Evolutionary conservation across 441 rosid genomes (phyloP), one percentile per base, ranked within the genome.

Genomic region (Corymbia citriodora): DNA sequence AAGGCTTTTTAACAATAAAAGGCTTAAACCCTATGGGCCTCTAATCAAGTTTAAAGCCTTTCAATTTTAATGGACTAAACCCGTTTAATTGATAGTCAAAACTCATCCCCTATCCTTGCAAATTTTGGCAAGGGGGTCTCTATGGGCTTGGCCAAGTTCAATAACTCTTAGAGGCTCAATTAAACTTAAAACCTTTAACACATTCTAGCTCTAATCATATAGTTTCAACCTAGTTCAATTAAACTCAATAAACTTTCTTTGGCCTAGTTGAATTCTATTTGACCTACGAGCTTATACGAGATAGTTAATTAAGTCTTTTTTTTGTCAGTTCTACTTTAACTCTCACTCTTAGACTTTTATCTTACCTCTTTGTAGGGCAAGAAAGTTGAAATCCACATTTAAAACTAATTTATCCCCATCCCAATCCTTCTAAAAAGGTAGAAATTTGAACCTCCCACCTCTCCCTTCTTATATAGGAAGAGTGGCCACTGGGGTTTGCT

Each of bases 151-250:
- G 74, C 36, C 40, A 31, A 8, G 40, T 68, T 68, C 1, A 15
- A 68, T 68, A 19, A n/a, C 74, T 8, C 40, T 15, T 16, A 15
- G 9, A n/a, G 0, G 21, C 40, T 68, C 21, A 31, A 31, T 68
- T 68, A 68, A 68, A 40, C 21, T 4, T 31, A 0, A 18, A 31
- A 15, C 19, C 17, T 68, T 4, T 0, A 65, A 68, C 0, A 68
- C 5, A 68, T 68, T 68, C 11, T 21, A 4, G 1, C 74, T 31
- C 74, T 31, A 68, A 68, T 31, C 10, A n/a, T n/a, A 65, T n/a
- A 9, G 40, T 36, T 18, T 1, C 19, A 65, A n/a, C 10, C 72
- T 0, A 65, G 0, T 15, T 65, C 6, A n/a, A n/a, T 65, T n/a
- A n/a, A 65, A 18, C 18, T 15, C 11, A 65, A 3, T 57, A 19